Evolutionary conservation across 106 monocot genomes (phyloP).

Genomic region (Dendrobium nobile): DNA sequence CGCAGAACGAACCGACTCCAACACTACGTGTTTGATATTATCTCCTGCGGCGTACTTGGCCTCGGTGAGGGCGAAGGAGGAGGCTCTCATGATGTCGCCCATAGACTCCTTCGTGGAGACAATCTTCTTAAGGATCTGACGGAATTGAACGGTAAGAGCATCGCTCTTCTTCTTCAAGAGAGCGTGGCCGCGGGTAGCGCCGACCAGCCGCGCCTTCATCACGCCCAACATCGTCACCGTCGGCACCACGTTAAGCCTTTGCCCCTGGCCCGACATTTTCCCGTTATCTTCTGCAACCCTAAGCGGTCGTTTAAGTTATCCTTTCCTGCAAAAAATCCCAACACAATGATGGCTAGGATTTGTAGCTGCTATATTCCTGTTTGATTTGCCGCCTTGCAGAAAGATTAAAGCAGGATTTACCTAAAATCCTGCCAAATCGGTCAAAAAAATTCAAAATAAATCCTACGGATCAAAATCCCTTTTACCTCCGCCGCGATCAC

Average conservation of each 20-base stretch:
- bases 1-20: slow-evolving; percentile 59
- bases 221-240: slow-evolving; percentile 94
- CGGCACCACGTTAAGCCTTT: slow-evolving; percentile 89
- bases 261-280: slow-evolving; percentile 71
- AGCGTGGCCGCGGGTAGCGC: slow-evolving; percentile 93
- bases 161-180: slow-evolving; percentile 96
- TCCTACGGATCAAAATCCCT: too few relatives aligned
- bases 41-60: slow-evolving; percentile 95
- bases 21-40: slow-evolving; percentile 59
- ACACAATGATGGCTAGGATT: neutral
- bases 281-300: neutral
- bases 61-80: slow-evolving; percentile 89
- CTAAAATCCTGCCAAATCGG: too few relatives aligned
- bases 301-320: neutral
- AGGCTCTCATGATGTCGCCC: slow-evolving; percentile 85
- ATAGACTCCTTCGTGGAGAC: slow-evolving; percentile 87
- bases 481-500: too few relatives aligned
- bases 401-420: too few relatives aligned
- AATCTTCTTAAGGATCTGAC: slow-evolving; percentile 82
- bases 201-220: slow-evolving; percentile 83
- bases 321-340: neutral
- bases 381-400: too few relatives aligned
- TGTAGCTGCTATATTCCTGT: neutral
- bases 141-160: slow-evolving; percentile 88
- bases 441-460: too few relatives aligned